phyloP scores from a whole-genome alignment of 108 stramenopile species.

The Nannochloropsis granulata region DNA sequence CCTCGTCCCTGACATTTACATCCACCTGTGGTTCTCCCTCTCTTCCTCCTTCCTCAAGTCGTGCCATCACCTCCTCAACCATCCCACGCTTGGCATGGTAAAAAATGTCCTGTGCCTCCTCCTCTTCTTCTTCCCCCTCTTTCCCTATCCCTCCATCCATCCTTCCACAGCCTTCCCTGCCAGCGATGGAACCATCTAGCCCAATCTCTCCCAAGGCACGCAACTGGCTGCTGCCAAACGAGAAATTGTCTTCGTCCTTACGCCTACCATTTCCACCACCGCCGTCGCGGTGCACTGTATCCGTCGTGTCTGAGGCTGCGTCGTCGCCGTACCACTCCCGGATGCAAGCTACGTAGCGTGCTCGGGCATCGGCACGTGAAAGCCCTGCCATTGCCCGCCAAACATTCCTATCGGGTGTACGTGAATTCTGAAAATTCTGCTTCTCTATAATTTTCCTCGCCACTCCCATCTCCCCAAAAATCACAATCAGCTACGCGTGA shows the following conservation, averaged over 20 bases:
- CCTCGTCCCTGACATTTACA: background rate
- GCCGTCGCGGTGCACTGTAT: no score
- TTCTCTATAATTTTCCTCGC: no score
- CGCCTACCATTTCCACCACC: no score
- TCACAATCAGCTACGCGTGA: no score
- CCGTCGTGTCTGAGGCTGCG: no score
- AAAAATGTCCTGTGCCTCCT: background rate
- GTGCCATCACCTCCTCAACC: background rate
- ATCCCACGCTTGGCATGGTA: background rate
- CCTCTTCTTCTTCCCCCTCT: background rate
- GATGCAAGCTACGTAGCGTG: no score
- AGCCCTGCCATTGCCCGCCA: no score
- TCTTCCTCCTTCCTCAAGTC: background rate
- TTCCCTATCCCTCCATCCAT: background rate
- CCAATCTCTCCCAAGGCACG: background rate
- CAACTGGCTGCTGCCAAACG: background rate
- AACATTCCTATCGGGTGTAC: no score
- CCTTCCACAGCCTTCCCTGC: background rate
- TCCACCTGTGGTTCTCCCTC: background rate
- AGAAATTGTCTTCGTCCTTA: background rate
- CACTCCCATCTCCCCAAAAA: no score
- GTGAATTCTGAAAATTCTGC: no score
- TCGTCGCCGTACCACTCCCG: no score
- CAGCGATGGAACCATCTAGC: background rate
- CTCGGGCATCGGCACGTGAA: no score